These are phyloP conservation scores for Pelargonium fulgidum DNA, from an alignment of 441 rosid species.

Conservation along the genomic window DNA sequence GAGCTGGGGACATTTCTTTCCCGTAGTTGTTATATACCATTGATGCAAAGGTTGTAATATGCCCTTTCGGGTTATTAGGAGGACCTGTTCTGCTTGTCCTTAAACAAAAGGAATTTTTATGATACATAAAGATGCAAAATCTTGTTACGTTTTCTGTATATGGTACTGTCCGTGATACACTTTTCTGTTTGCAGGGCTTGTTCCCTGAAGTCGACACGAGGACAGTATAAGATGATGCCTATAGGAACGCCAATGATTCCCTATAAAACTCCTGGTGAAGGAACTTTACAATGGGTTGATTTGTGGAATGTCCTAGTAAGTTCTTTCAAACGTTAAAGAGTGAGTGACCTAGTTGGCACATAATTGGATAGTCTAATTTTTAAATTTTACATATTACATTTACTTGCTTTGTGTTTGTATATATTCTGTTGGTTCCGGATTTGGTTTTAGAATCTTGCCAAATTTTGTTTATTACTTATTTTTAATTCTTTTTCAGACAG, in stretches of 20 bases:
- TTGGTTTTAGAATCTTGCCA: neutral
- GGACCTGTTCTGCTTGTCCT: neutral
- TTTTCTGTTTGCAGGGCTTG: slow-evolving; percentile 37
- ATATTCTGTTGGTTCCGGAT: neutral
- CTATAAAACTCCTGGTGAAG: slow-evolving; percentile 66
- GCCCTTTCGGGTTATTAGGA: neutral
- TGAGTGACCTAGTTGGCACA: neutral
- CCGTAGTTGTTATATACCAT: neutral
- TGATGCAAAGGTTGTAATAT: no score
- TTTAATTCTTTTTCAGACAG: neutral
- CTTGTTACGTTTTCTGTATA: neutral
- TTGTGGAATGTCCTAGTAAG: slow-evolving; percentile 82
- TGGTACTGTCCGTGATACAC: neutral
- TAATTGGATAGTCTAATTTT: neutral
- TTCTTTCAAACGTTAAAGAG: slow-evolving; percentile 10
- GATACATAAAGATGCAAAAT: slow-evolving; percentile 1
- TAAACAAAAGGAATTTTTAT: neutral
- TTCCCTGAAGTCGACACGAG: slow-evolving; percentile 38
- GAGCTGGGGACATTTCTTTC: neutral
- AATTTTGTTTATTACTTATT: neutral
- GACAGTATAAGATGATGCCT: slow-evolving; percentile 67
- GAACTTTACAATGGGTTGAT: slow-evolving; percentile 89
- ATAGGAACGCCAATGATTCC: slow-evolving; percentile 76
- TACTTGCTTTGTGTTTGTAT: neutral
- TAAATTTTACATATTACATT: neutral